phyloP scores from a whole-genome alignment of 345 rosid genomes.

The Salix arbutifolia region DNA sequence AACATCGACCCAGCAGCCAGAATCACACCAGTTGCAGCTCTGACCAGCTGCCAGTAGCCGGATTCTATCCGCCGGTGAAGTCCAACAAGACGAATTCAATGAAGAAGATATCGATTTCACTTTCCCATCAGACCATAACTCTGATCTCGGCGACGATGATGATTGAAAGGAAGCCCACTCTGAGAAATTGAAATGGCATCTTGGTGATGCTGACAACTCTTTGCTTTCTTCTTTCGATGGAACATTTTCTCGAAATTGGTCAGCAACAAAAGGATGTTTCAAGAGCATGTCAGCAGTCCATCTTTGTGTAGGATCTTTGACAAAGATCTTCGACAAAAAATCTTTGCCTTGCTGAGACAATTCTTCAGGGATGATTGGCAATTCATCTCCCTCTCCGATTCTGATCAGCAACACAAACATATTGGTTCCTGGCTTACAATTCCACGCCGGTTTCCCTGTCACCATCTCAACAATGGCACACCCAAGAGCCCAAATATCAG shows the following conservation, averaged over 20 bases:
- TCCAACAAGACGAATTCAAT: not conserved
- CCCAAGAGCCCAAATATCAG: constrained; percentile 40
- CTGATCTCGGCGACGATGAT: not conserved
- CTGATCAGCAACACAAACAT: constrained; percentile 12
- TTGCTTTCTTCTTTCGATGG: constrained; percentile 1
- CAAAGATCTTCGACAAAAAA: constrained; percentile 32
- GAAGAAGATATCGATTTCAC: not conserved
- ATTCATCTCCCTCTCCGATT: constrained; percentile 20
- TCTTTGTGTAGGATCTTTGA: constrained; percentile 22
- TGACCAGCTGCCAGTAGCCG: constrained; percentile 7
- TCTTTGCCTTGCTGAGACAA: constrained; percentile 25
- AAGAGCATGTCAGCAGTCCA: constrained; percentile 39
- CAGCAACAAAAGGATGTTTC: constrained; percentile 26
- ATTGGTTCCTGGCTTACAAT: constrained; percentile 1
- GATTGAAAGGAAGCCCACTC: constrained; percentile 10
- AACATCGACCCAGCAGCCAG: constrained; percentile 13
- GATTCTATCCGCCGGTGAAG: constrained; percentile 18
- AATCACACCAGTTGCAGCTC: constrained; percentile 5
- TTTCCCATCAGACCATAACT: constrained; percentile 6
- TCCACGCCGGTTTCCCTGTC: constrained; percentile 33
- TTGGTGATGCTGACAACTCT: constrained; percentile 5
- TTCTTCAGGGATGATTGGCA: constrained; percentile 25
- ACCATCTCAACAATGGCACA: constrained; percentile 35
- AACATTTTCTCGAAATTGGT: not conserved
- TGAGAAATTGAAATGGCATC: constrained; percentile 21